Evolutionary conservation across 306 rosid genomes (phyloP).

Genomic region (Potentilla sterilis): DNA sequence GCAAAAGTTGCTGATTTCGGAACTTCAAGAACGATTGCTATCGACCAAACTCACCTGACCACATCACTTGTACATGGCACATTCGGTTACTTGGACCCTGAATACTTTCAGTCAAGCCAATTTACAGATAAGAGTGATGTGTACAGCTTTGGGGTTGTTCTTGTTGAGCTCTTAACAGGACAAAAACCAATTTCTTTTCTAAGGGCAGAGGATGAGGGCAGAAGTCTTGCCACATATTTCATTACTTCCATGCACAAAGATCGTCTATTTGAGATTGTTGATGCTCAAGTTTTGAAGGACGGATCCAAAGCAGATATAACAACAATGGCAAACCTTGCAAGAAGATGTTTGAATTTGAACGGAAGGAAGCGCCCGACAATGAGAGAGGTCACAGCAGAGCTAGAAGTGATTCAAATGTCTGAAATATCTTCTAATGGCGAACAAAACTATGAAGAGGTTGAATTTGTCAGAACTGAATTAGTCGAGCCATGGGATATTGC

Average conservation of each 20-base stretch:
- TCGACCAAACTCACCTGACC: conserved; percentile 8
- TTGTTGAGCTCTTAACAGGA: conserved; percentile 8
- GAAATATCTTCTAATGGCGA: neutral
- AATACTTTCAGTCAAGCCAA: neutral
- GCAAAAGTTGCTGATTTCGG: conserved; percentile 1
- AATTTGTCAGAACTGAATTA: neutral
- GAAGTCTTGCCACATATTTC: conserved; percentile 11
- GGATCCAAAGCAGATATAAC: neutral
- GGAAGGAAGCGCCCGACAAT: conserved; percentile 48
- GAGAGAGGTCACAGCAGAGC: conserved; percentile 39
- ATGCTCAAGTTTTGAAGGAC: conserved; percentile 3
- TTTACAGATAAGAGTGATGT: conserved; percentile 8
- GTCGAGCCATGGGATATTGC: conserved; percentile 4
- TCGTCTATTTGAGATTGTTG: conserved; percentile 8
- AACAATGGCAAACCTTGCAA: conserved; percentile 30
- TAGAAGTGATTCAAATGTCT: conserved; percentile 10
- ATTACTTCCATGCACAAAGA: neutral
- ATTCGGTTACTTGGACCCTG: too few relatives aligned
- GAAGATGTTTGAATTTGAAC: conserved; percentile 34
- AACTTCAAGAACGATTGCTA: conserved; percentile 4
- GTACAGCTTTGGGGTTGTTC: conserved; percentile 7
- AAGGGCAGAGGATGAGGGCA: neutral
- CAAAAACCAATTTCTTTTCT: neutral
- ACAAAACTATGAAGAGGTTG: conserved; percentile 1
- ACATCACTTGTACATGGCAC: too few relatives aligned